These are phyloP conservation scores for Lagenidium sp. DNA, from an alignment of 352 stramenopile genomes.

Conservation along the genomic window DNA sequence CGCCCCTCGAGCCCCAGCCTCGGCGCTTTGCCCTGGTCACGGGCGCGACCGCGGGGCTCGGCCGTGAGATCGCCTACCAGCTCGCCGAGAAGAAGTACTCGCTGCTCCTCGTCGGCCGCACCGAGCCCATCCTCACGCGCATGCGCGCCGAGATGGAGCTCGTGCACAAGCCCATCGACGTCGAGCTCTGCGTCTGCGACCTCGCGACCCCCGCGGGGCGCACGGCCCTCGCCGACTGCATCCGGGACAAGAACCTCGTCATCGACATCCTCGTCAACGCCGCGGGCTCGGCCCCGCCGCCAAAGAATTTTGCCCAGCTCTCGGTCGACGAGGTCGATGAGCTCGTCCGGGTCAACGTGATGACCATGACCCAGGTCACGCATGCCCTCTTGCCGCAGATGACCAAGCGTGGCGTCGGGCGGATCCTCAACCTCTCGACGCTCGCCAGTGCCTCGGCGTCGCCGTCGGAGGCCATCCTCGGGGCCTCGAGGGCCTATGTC, in stretches of 20 bases:
- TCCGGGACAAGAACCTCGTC: slow-evolving; percentile 44
- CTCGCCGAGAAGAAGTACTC: slow-evolving; percentile 78
- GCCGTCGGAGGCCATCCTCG: slow-evolving; percentile 65
- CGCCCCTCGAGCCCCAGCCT: slow-evolving; percentile 31
- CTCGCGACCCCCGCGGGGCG: slow-evolving; percentile 40
- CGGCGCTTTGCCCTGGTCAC: slow-evolving; percentile 66
- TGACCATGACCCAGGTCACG: slow-evolving; percentile 37
- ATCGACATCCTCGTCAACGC: slow-evolving; percentile 87
- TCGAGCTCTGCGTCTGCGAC: slow-evolving; percentile 52
- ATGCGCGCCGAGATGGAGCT: slow-evolving; percentile 72
- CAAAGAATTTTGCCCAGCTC: slow-evolving; percentile 33
- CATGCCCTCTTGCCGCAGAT: slow-evolving; percentile 56
- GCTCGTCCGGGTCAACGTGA: slow-evolving; percentile 65
- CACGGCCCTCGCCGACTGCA: slow-evolving; percentile 40
- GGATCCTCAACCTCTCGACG: slow-evolving; percentile 79
- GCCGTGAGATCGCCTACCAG: slow-evolving; percentile 66
- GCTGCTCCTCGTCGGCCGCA: slow-evolving; percentile 54
- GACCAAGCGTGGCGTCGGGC: slow-evolving; percentile 45
- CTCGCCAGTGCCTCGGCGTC: slow-evolving; percentile 37
- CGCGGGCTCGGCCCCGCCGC: slow-evolving; percentile 29
- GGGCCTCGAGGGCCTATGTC: slow-evolving; percentile 69
- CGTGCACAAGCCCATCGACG: slow-evolving; percentile 47
- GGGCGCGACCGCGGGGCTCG: slow-evolving; percentile 63
- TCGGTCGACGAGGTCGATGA: slow-evolving; percentile 33
- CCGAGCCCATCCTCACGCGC: slow-evolving; percentile 46